phyloP scores from a whole-genome alignment of 805 yeast genomes.

The Suhomyces faveliae region DNA sequence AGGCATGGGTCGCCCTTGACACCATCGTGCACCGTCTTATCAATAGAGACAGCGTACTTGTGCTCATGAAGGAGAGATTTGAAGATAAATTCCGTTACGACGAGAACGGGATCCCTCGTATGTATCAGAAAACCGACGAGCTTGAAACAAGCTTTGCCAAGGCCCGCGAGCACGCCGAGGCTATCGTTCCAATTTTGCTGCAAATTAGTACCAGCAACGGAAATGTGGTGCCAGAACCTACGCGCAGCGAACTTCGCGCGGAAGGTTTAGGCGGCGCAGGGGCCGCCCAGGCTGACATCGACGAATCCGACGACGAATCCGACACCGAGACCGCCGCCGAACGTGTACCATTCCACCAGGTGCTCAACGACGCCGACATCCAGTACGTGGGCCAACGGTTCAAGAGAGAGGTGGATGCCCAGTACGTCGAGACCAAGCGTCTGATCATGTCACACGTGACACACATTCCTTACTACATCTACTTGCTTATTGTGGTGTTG shows the following conservation, averaged over 20 bases:
- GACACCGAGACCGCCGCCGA: conserved; percentile 41
- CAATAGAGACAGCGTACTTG: conserved; percentile 62
- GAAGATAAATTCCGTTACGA: conserved; percentile 85
- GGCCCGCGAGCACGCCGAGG: conserved; percentile 59
- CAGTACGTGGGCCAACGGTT: conserved; percentile 41
- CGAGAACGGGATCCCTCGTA: conserved; percentile 72
- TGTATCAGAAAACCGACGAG: conserved; percentile 74
- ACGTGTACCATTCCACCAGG: conserved; percentile 36
- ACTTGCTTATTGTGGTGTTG: conserved; percentile 64
- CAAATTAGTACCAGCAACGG: conserved; percentile 42
- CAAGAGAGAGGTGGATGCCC: conserved; percentile 73
- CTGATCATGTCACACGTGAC: conserved; percentile 76
- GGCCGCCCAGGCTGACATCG: conserved; percentile 28
- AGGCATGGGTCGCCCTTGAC: conserved; percentile 67
- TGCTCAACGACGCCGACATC: conserved; percentile 27
- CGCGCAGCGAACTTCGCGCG: conserved; percentile 15
- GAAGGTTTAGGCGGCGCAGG: conserved; percentile 23
- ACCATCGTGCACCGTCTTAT: conserved; percentile 58
- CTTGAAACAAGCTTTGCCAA: conserved; percentile 62
- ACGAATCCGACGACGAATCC: conserved; percentile 13
- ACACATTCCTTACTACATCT: conserved; percentile 81
- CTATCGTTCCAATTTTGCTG: conserved; percentile 57
- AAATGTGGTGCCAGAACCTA: conserved; percentile 58
- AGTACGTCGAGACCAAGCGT: conserved; percentile 84
- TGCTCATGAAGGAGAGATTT: conserved; percentile 72